Evolutionary conservation across 2,329 filamentous ascomycete genomes (phyloP).

Genomic region (Colletotrichum echinochloae): DNA sequence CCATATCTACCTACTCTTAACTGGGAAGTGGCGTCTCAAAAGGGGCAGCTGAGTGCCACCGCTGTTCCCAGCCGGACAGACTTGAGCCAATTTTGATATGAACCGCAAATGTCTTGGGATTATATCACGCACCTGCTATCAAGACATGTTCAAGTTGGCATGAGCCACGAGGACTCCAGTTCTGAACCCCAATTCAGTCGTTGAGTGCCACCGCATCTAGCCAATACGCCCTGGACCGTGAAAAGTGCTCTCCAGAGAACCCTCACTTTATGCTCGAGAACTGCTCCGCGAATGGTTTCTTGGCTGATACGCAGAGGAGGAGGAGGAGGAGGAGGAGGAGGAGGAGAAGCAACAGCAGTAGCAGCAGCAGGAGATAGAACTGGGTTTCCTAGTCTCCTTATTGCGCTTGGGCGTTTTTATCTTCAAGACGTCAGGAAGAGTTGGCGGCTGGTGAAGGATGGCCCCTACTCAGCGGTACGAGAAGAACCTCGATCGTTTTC

Average conservation of each 20-base stretch:
- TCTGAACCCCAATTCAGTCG: background rate
- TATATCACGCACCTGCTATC: background rate
- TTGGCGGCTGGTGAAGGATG: background rate
- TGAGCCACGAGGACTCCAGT: background rate
- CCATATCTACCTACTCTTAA: background rate
- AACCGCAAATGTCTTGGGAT: background rate
- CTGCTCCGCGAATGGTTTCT: background rate
- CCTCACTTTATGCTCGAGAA: background rate
- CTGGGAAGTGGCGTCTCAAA: background rate
- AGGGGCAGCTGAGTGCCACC: background rate
- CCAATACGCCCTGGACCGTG: background rate
- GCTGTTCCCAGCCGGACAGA: background rate
- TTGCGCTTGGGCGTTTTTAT: background rate
- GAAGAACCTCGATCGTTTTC: background rate
- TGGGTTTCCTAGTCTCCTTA: background rate
- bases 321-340: too few relatives aligned
- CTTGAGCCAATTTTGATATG: background rate
- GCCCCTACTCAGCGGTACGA: background rate
- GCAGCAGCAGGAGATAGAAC: background rate
- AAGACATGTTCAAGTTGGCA: background rate
- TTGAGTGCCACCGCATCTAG: background rate
- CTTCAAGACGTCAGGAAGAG: background rate
- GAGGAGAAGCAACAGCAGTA: too few relatives aligned
- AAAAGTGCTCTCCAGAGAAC: background rate
- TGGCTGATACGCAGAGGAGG: background rate